Conservation (phyloP, 345 rosid species). For the Stellera chamaejasme region DNA sequence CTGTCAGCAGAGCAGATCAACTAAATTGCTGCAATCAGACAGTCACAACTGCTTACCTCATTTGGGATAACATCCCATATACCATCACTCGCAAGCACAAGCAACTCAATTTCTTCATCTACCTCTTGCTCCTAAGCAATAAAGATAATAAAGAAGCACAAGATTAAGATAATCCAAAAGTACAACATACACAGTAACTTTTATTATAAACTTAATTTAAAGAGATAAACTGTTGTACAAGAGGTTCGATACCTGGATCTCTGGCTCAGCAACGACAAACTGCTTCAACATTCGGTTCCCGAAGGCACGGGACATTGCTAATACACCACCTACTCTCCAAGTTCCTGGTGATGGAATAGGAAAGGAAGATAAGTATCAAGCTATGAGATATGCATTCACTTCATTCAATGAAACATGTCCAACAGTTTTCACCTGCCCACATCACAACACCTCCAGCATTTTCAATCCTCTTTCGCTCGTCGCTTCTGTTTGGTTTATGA, state of each 20-base stretch:
- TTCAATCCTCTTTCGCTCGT: slow-evolving; percentile 96
- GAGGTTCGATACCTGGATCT: slow-evolving; percentile 73
- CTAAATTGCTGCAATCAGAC: too few species aligned
- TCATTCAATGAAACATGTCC: slow-evolving; percentile 3
- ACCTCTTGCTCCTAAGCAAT: slow-evolving; percentile 61
- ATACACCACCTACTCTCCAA: slow-evolving; percentile 99
- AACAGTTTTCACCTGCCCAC: slow-evolving; percentile 82
- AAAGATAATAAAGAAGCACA: slow-evolving; percentile 7
- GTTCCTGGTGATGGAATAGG: slow-evolving; percentile 53
- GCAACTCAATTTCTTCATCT: slow-evolving; percentile 66
- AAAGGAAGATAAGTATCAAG: slow-evolving; percentile 7
- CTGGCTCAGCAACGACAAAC: slow-evolving; percentile 96
- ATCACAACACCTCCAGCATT: slow-evolving; percentile 90
- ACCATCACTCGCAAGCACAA: slow-evolving; percentile 97
- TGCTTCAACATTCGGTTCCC: slow-evolving; percentile 99
- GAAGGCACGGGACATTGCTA: slow-evolving; percentile 98
- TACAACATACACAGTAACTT: not conserved
- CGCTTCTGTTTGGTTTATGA: slow-evolving; percentile 97
- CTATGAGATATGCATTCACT: not conserved
- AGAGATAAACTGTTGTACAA: not conserved
- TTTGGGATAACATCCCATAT: slow-evolving; percentile 96
- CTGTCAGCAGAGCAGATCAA: too few species aligned
- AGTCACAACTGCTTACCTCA: slow-evolving; percentile 38
- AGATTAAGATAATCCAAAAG: slow-evolving; percentile 7
- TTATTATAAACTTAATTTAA: not conserved